These are phyloP conservation scores for Fusarium anthophilum DNA, from an alignment of 2,329 filamentous ascomycete genomes.

Conservation along the genomic window DNA sequence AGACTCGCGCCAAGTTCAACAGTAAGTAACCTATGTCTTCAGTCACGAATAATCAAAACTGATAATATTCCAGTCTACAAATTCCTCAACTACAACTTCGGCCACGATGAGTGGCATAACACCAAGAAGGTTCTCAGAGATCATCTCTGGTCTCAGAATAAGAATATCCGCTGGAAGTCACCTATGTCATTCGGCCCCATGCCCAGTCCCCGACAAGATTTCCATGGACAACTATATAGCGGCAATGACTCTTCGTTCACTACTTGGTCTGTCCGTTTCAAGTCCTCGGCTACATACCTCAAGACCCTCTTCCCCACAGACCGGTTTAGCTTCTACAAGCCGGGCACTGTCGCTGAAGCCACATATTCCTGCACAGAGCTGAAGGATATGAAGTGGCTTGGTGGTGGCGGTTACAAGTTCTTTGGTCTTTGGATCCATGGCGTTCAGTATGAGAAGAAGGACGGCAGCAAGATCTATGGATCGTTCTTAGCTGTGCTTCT, in stretches of 20 bases:
- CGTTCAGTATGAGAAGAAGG: slow-evolving; percentile 63
- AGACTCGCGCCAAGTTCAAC: slow-evolving; percentile 47
- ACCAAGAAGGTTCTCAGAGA: slow-evolving; percentile 23
- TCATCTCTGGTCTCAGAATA: slow-evolving; percentile 20
- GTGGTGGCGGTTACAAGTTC: slow-evolving; percentile 66
- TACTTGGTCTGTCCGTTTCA: slow-evolving; percentile 60
- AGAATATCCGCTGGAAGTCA: slow-evolving; percentile 13
- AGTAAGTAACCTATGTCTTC: slow-evolving; percentile 46
- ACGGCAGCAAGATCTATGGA: slow-evolving; percentile 57
- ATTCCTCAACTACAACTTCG: slow-evolving; percentile 30
- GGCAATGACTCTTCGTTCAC: slow-evolving; percentile 48
- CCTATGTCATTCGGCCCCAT: slow-evolving; percentile 39
- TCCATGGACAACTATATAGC: background rate
- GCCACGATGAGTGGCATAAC: slow-evolving; percentile 35
- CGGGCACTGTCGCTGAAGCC: slow-evolving; percentile 55
- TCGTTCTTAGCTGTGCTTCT: slow-evolving; percentile 67
- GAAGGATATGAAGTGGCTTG: slow-evolving; percentile 67
- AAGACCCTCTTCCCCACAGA: slow-evolving; percentile 57
- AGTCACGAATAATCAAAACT: accelerated
- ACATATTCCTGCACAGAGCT: slow-evolving; percentile 55
- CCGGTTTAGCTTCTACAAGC: slow-evolving; percentile 53
- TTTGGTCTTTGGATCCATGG: slow-evolving; percentile 71
- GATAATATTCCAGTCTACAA: background rate
- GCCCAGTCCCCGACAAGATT: slow-evolving; percentile 33
- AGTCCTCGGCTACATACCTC: slow-evolving; percentile 58